Base-by-base conservation (phyloP, 441 rosid genomes). In the Erodium texanum region DNA sequence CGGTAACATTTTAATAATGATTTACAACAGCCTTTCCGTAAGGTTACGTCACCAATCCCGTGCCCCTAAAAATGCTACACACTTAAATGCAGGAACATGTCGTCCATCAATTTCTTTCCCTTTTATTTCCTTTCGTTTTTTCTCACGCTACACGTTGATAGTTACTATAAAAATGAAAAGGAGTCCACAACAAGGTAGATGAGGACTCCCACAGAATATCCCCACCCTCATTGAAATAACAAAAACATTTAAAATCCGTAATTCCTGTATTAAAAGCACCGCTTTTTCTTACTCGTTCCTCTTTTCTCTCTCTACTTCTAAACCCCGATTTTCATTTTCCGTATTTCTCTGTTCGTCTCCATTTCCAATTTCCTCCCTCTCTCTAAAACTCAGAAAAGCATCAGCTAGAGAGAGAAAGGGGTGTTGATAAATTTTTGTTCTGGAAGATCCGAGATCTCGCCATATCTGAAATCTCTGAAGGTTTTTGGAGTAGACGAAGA, bases 311-410 rank as follows among this genome's bases (percentile, higher is more conserved):
- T 48, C 54, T 48, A 12, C 6, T 15, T 48, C n/a, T 48, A 2
- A 48, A 48, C 0, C 14, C 54, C 54, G n/a, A 12, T 48, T 9
- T 18, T 14, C 9, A 10, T 50, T 50, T 27, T 27, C 29, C 29
- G 2, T 1, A 27, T 27, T 19, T 52, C 22, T n/a, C 59, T 2
- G 8, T 3, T 52, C 59, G 5, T 19, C 59, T 50, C 58, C 6
- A 50, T 50, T 50, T 50, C 58, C 11, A 7, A 38, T n/a, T 16
- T 16, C 15, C 22, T 7, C 16, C 16, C 59, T 52, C 59, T 52
- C 59, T 52, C 59, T 52, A 52, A 52, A 52, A 52, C 20, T n/a
- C 59, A 18, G 15, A 52, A 52, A 52, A 52, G 59, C 59, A 16
- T 4, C 59, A 16, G 59, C 7, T 16, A 16, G 22, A 52, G 59